A percentile compares a stretch with the other conserved stretches of the same genome.
phyloP scores from a whole-genome alignment of 108 stramenopile genomes.

The Cyclotella distinguenda region DNA sequence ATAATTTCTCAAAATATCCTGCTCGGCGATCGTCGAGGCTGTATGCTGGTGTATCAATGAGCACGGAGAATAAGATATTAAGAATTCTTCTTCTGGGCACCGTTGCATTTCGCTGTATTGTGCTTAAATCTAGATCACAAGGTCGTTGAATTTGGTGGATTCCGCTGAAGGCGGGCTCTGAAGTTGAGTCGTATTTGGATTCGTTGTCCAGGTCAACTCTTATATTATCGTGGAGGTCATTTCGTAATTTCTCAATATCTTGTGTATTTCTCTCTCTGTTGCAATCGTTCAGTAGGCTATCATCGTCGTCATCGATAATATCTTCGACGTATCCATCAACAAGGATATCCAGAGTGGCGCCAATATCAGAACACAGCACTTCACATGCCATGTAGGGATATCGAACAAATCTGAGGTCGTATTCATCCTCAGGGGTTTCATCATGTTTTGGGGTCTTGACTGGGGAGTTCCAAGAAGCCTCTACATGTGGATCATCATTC shows the following conservation, averaged over 20 bases:
- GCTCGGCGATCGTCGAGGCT: conserved; percentile 87
- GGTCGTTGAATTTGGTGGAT: neutral
- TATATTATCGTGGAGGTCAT: conserved; percentile 8
- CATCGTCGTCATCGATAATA: conserved; percentile 32
- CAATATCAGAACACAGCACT: conserved; percentile 92
- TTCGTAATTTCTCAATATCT: neutral
- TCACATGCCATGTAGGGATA: conserved; percentile 98
- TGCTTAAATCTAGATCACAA: neutral
- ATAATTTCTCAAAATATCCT: conserved; percentile 94
- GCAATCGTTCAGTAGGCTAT: conserved; percentile 17
- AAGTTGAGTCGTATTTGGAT: neutral
- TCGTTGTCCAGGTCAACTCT: conserved; percentile 5
- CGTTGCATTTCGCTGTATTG: conserved; percentile 1
- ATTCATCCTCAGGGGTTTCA: conserved; percentile 40
- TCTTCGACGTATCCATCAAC: conserved; percentile 69
- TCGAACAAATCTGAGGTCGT: conserved; percentile 55
- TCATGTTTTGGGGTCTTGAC: conserved; percentile 10
- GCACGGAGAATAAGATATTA: conserved; percentile 74
- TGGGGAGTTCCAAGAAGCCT: conserved; percentile 12
- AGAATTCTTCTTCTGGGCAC: conserved; percentile 37
- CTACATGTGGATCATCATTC: neutral
- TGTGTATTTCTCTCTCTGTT: neutral
- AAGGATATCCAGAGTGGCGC: conserved; percentile 72
- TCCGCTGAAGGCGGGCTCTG: neutral
- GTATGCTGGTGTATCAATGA: conserved; percentile 69